phyloP scores from a whole-genome alignment of 1,284 basidiomycete species.

The Salmacisia buchloeana region DNA sequence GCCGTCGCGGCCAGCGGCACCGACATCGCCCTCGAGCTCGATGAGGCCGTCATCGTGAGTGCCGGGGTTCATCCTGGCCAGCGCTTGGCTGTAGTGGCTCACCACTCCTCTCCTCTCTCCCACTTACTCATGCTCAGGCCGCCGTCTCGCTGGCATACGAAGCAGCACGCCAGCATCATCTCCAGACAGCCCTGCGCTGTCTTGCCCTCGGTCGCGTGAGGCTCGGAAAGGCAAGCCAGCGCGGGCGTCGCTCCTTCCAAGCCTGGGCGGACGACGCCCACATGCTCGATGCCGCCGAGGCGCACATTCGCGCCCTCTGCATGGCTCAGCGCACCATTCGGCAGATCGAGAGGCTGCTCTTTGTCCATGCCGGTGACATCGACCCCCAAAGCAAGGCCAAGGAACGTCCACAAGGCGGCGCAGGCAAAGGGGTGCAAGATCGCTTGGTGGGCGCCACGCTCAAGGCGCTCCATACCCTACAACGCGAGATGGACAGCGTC shows the following conservation, averaged over 20 bases:
- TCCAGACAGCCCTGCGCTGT: not conserved
- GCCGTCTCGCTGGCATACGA: not conserved
- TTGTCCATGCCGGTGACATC: not conserved
- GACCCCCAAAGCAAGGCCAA: not conserved
- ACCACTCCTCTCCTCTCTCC: no score
- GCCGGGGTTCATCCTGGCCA: no score
- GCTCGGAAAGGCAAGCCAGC: not conserved
- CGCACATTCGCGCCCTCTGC: not conserved
- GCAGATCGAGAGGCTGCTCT: not conserved
- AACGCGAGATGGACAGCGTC: no score
- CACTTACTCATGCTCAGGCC: not conserved
- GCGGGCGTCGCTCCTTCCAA: not conserved
- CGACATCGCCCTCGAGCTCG: not conserved
- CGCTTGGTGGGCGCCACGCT: no score
- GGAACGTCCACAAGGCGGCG: no score
- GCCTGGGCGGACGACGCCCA: not conserved
- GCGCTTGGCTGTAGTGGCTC: no score
- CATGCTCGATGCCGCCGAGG: not conserved
- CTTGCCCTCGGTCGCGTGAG: not conserved
- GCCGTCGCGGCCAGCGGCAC: not conserved
- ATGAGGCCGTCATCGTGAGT: not conserved
- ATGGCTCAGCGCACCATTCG: not conserved
- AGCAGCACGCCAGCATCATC: not conserved
- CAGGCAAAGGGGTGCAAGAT: no score
- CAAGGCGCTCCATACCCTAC: no score